Conservation (phyloP, 306 rosid genomes). For the Begonia masoniana region DNA sequence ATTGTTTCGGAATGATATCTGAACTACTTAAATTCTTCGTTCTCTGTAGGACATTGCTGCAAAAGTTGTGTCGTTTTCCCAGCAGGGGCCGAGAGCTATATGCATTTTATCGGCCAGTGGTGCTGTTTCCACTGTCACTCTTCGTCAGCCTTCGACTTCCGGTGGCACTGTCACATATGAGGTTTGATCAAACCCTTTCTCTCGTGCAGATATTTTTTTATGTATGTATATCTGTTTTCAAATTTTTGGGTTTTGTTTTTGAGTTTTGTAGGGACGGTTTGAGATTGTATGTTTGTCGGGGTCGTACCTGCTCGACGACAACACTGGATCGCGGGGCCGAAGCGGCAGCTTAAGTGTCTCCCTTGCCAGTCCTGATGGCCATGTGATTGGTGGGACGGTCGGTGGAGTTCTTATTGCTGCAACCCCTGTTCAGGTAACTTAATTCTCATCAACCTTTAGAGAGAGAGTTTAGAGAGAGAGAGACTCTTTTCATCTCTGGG, state of each 20-base stretch:
- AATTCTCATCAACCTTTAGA: background rate
- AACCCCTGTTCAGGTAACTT: constrained; percentile 69
- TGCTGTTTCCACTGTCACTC: constrained; percentile 84
- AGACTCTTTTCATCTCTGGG: background rate
- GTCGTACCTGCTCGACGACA: constrained; percentile 55
- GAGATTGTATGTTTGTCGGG: constrained; percentile 88
- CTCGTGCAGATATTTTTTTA: background rate
- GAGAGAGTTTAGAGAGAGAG: background rate
- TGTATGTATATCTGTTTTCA: background rate
- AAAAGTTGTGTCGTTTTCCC: constrained; percentile 81
- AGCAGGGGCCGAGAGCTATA: constrained; percentile 75
- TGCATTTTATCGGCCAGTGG: constrained; percentile 86
- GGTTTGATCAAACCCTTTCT: constrained; percentile 24
- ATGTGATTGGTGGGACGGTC: constrained; percentile 81
- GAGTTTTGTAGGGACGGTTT: constrained; percentile 59
- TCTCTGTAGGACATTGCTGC: constrained; percentile 64
- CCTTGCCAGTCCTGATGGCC: constrained; percentile 90
- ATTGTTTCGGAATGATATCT: no score
- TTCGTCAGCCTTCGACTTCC: constrained; percentile 75
- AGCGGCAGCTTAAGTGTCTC: constrained; percentile 65
- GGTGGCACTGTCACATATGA: constrained; percentile 92
- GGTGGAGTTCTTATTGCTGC: constrained; percentile 89
- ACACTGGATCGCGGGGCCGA: constrained; percentile 46
- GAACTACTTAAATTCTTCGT: background rate
- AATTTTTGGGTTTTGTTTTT: constrained; percentile 10